Evolutionary conservation across 257 asterid species (phyloP).

Genomic region (Solanum acaule): DNA sequence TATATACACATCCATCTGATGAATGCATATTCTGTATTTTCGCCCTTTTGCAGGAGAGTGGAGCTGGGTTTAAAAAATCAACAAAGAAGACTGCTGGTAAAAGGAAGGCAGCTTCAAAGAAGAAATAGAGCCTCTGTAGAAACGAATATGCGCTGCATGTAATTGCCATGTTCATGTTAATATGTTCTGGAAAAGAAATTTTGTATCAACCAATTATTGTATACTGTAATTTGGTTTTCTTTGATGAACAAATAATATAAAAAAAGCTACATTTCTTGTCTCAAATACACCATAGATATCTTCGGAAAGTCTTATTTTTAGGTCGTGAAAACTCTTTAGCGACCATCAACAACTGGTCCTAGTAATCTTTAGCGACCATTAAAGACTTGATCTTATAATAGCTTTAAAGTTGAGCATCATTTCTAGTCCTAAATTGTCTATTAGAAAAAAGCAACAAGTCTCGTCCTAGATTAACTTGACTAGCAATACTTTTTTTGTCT

Average conservation of each 20-base stretch:
- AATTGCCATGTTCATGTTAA: neutral
- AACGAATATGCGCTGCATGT: neutral
- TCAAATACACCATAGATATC: neutral
- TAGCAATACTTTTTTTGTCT: neutral
- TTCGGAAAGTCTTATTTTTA: neutral
- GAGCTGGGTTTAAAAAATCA: constrained; percentile 36
- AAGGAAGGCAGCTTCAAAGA: constrained; percentile 29
- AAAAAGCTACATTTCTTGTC: neutral
- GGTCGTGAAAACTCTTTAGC: no score
- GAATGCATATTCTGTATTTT: neutral
- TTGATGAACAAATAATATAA: neutral
- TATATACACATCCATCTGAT: neutral
- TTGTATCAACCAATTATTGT: neutral
- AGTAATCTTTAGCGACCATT: neutral
- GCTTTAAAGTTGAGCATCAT: neutral
- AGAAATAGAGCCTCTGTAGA: constrained; percentile 18
- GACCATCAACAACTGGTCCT: no score
- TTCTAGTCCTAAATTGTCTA: neutral
- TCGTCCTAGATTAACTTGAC: neutral
- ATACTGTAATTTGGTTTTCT: neutral
- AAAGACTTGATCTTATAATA: no score
- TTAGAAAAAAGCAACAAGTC: neutral
- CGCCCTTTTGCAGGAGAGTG: constrained; percentile 43
- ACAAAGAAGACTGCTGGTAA: constrained; percentile 40
- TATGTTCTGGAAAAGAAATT: neutral